Evolutionary conservation across 2,329 filamentous ascomycete species (phyloP).

Genomic region (Diaporthe amygdali): DNA sequence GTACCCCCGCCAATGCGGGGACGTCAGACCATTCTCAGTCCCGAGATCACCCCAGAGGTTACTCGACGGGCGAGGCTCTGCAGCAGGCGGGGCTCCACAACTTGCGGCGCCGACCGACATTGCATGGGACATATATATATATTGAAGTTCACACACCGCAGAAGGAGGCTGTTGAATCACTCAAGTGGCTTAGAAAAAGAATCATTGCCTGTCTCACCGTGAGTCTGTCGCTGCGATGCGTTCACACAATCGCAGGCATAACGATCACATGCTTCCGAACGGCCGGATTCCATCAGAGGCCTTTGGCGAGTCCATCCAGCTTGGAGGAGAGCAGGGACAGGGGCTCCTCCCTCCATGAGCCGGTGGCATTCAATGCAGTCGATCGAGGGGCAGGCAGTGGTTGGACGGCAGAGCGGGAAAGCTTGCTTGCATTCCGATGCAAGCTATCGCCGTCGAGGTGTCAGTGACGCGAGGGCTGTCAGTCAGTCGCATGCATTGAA

Average conservation of each 20-base stretch:
- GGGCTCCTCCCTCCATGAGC: not conserved
- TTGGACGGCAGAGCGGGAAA: constrained; percentile 5
- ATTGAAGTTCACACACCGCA: not conserved
- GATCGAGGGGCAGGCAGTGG: constrained; percentile 4
- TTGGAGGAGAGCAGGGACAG: not conserved
- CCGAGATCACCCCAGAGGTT: constrained; percentile 3
- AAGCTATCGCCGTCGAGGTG: not conserved
- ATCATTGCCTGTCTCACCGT: not conserved
- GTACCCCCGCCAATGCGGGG: constrained; percentile 8
- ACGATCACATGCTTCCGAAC: constrained; percentile 3
- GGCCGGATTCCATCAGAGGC: not conserved
- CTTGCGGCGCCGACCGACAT: not conserved
- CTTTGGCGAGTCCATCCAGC: not conserved
- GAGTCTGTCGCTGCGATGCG: not conserved
- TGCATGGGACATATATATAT: constrained; percentile 10
- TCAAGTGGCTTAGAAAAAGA: not conserved
- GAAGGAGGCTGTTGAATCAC: not conserved
- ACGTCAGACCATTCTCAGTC: constrained; percentile 9
- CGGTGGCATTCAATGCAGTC: not conserved
- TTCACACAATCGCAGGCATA: not conserved
- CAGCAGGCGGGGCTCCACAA: not conserved
- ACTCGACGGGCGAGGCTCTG: not conserved
- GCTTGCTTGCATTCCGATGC: constrained; percentile 3
- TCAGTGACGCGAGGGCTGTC: not conserved
- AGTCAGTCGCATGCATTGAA: not conserved